Base-by-base conservation (phyloP, 2,329 filamentous ascomycete species). In the Eurotiales sp. region DNA sequence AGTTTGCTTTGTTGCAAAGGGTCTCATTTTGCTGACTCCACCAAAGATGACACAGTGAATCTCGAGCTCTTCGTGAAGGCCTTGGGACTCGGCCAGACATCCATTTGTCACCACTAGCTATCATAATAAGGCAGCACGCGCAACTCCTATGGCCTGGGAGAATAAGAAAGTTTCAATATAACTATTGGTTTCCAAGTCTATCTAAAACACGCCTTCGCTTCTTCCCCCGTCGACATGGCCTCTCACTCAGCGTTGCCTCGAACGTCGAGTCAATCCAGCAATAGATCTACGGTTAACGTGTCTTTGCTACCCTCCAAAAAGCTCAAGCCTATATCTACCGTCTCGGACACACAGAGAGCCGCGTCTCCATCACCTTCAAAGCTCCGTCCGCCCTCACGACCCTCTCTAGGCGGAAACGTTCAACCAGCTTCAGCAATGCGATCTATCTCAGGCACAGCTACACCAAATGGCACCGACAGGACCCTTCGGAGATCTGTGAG, bases 401-500 rank as follows among this genome's bases (percentile, higher is more conserved):
- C 81, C 25, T 66, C 65, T 2, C 72, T 77, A 29, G 68, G 75
- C 32, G 72, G 78, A 34, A 76, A 80, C 25, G 74, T 77, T 30
- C 73, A 69, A 46, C 64, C 69, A 3, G 70, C 64, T 40, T 73
- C 80, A 6, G 75, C 74, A 8, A 74, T 81, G 15, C 81, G 80
- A 53, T 75, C 79, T 2, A 70, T 77, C 5, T 77, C 82, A 8
- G 75, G 74, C 30, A 71, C 83, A 12, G 84, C 81, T 55, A 74
- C 75, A 4, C 61, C 76, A 11, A 66, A 66, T 34, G 73, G 73
- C 27, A 75, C 81, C 4, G 82, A 83, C 22, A 91, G 85, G 68
- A 83, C 85, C 1, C 71, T 96, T 50, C 84, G 90, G 56, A 95
- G 95, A 71, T 88, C 88, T 1, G 86, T 95, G 63, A 96, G 91